phyloP scores from a whole-genome alignment of 2,329 filamentous ascomycete species.

The Didymella sp. region DNA sequence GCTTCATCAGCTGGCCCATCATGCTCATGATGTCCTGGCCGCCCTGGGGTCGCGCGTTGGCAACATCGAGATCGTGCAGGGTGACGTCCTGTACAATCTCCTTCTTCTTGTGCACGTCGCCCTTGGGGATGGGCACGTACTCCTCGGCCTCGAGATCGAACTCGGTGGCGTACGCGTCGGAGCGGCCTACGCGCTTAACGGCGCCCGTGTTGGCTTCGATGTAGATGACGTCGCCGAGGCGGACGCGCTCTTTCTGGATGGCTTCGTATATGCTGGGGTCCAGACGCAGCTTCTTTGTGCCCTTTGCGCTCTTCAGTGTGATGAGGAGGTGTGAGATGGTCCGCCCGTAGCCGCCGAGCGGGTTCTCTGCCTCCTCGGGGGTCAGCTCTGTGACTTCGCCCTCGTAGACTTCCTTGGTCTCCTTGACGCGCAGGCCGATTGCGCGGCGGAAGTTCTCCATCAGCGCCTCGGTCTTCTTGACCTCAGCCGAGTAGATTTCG shows the following conservation, averaged over 20 bases:
- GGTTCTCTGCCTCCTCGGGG: constrained; percentile 97
- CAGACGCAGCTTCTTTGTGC: constrained; percentile 95
- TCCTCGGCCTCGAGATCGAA: constrained; percentile 99
- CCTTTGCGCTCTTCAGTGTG: constrained; percentile 91
- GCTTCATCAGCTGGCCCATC: constrained; percentile 99
- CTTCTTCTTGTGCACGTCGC: constrained; percentile 99
- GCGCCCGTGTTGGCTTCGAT: constrained; percentile 99
- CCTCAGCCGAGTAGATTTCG: constrained; percentile 96
- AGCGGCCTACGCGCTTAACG: constrained; percentile 94
- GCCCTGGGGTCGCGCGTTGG: constrained; percentile 92
- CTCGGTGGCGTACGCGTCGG: constrained; percentile 96
- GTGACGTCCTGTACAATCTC: constrained; percentile 99
- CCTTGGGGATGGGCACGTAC: constrained; percentile 98
- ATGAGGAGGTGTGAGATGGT: constrained; percentile 96
- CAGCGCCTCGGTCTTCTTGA: constrained; percentile 98
- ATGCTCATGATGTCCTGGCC: constrained; percentile 99
- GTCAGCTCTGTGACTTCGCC: constrained; percentile 98
- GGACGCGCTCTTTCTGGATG: constrained; percentile 96
- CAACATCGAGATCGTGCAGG: constrained; percentile 93
- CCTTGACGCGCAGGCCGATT: constrained; percentile 92
- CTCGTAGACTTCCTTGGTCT: constrained; percentile 99
- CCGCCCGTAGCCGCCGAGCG: constrained; percentile 93
- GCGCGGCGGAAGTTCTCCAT: constrained; percentile 99
- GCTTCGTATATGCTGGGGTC: constrained; percentile 99
- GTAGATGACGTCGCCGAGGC: constrained; percentile 96